phyloP scores from a whole-genome alignment of 2,329 filamentous ascomycete species.

The Pestalotiopsis sp. region DNA sequence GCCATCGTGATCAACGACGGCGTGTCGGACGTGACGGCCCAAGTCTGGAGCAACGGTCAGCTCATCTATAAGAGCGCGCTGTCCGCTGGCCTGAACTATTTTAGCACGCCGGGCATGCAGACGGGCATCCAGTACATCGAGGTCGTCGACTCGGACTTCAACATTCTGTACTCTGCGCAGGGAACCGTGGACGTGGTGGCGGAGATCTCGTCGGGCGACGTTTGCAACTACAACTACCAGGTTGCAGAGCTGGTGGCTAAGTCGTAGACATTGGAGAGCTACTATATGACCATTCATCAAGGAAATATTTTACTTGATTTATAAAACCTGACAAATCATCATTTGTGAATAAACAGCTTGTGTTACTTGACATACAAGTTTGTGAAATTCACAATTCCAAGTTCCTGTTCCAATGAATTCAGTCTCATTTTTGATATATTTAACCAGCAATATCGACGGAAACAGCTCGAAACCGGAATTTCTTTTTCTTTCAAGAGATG shows the following conservation, averaged over 20 bases:
- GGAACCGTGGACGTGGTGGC: constrained; percentile 25
- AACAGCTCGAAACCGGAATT: too few species aligned
- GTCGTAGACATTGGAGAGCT: neutral
- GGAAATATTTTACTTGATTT: too few species aligned
- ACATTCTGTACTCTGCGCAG: constrained; percentile 24
- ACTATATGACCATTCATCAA: too few species aligned
- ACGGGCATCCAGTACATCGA: constrained; percentile 32
- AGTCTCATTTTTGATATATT: too few species aligned
- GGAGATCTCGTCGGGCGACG: constrained; percentile 21
- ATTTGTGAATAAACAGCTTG: too few species aligned
- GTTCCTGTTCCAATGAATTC: too few species aligned
- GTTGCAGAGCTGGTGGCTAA: constrained; percentile 24
- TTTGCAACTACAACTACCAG: constrained; percentile 35
- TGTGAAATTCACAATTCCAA: too few species aligned
- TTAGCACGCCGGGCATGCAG: constrained; percentile 24
- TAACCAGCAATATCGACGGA: too few species aligned
- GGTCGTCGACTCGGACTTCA: constrained; percentile 25
- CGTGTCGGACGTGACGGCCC: constrained; percentile 19
- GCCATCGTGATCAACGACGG: constrained; percentile 28
- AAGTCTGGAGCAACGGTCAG: constrained; percentile 28
- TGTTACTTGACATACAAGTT: too few species aligned
- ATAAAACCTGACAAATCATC: too few species aligned
- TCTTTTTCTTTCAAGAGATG: too few species aligned
- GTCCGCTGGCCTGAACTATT: constrained; percentile 24
- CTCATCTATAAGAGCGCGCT: constrained; percentile 21